Evolutionary conservation across 1,284 basidiomycete genomes (phyloP), one percentile per base, ranked within the genome.

Genomic region (Moniliophthora roreri): DNA sequence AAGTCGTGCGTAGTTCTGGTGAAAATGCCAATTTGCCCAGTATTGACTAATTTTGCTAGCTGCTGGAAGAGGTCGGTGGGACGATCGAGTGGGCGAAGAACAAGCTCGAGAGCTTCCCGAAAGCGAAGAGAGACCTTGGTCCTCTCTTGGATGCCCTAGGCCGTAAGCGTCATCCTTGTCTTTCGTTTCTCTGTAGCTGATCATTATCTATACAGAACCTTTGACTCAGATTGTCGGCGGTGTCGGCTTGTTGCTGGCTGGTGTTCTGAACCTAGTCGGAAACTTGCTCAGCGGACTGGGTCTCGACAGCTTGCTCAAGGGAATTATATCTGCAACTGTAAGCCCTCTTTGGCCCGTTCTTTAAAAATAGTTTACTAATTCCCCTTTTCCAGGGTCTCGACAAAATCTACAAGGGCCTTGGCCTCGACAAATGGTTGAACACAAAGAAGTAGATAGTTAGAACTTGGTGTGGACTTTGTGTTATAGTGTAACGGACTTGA

Each of bases 81-180:
- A 74, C 71, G 0, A 69, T 74, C 48, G 69, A 73, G 28, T 72
- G 71, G 69, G 72, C 71, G 1, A 64, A 62, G 42, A 63, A 67
- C 50, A 72, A 73, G 55, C 60, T 73, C 28, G 65, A 71, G 16
- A 60, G 62, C 10, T 70, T 70, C 62, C 71, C 72, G 1, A 69
- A 72, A 49, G 71, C 72, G 2, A 72, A 74, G 63, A 60, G 57
- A 38, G 68, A 74, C 50, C 68, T 74, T 16, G 70, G 70, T 4
- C 72, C 71, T 21, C 56, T 75, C 9, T 60, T 73, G 8, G 69
- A 69, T 47, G 67, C 69, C 15, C 60, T 55, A 26, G 51, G 55
- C 15, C 54, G 55, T 56, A 38, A 21, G 55, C 48, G 34, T n/a
- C n/a, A 16, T 23, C 35, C 35, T 16, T 15, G 24, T 13, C 13